A percentile compares a stretch with the other conserved stretches of the same genome.
Conservation (phyloP, 176 grass and related monocot genomes). For the Carex myosuroides region DNA sequence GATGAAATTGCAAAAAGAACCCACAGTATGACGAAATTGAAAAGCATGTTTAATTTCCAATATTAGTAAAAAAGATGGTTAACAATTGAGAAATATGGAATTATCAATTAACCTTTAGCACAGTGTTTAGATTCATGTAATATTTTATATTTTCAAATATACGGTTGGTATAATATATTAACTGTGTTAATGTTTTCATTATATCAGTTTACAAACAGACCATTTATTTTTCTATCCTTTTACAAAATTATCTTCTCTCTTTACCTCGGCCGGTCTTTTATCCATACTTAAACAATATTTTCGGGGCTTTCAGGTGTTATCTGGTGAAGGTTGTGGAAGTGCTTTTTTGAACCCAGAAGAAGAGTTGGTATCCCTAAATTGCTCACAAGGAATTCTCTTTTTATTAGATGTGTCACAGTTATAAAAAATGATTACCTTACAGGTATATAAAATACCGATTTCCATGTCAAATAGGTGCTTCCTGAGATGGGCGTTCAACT, state of each 20-base stretch:
- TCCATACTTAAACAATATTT: constrained; percentile 3
- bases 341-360: constrained; percentile 69
- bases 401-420: background rate
- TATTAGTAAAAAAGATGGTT: background rate
- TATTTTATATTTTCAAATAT: background rate
- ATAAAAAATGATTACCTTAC: constrained; percentile 2
- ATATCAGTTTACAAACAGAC: background rate
- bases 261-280: background rate
- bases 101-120: background rate
- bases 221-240: background rate
- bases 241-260: background rate
- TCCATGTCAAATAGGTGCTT: constrained; percentile 44
- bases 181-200: background rate
- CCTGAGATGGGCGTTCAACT: constrained; percentile 91
- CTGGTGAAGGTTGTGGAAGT: constrained; percentile 50
- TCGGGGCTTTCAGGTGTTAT: constrained; percentile 53
- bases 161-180: background rate
- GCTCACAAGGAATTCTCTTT: constrained; percentile 20
- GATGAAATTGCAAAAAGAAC: background rate
- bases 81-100: background rate
- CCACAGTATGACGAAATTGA: background rate
- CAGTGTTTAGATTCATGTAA: background rate
- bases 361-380: constrained; percentile 50
- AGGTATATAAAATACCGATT: background rate
- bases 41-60: background rate